Evolutionary conservation across 352 stramenopile genomes (phyloP), one percentile per base, ranked within the genome.

Genomic region (Globisporangium recalcitrans): DNA sequence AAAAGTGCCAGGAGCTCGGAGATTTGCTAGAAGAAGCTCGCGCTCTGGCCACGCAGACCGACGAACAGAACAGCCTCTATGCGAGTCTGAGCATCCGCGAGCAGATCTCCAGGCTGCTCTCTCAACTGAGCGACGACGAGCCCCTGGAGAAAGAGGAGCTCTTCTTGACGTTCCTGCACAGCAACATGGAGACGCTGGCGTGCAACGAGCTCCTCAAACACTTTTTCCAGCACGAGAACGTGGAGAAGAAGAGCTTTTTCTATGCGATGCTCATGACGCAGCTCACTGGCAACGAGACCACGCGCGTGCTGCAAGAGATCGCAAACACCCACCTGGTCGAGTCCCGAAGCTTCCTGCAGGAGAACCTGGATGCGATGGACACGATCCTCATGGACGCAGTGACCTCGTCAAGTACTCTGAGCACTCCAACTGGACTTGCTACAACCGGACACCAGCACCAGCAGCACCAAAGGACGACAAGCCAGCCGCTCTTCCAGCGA

Each of bases 281-380:
- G 19, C 60, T 80, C 7, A 48, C 48, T 5, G 11, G 44, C 31
- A 34, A 22, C 49, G 68, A 83, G 10, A 65, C 49, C 0, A 40
- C 40, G 9, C 52, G 71, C 16, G 58, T 86, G 42, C 53, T 90
- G 5, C 49, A 56, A 4, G 63, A 73, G 34, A 60, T 88, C 4
- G 65, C 61, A 0, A 60, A 59, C 11, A 44, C 66, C 6, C 77
- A 82, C 48, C 22, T 72, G 4, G 6, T 10, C 5, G 77, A 66
- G 5, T 70, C 88, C 16, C 69, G 76, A 21, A 58, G 42, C 10
- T 92, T 90, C 65, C 58, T 83, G 9, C 64, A 64, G 9, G 72
- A 79, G 3, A 72, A 84, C 29, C 53, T 81, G 19, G 73, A 87
- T 7, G 70, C 73, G 3, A 73, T 89, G 52, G 77, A 86, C 42